Evolutionary conservation across 2,329 filamentous ascomycete species (phyloP).

Genomic region (Zymoseptoria tritici): DNA sequence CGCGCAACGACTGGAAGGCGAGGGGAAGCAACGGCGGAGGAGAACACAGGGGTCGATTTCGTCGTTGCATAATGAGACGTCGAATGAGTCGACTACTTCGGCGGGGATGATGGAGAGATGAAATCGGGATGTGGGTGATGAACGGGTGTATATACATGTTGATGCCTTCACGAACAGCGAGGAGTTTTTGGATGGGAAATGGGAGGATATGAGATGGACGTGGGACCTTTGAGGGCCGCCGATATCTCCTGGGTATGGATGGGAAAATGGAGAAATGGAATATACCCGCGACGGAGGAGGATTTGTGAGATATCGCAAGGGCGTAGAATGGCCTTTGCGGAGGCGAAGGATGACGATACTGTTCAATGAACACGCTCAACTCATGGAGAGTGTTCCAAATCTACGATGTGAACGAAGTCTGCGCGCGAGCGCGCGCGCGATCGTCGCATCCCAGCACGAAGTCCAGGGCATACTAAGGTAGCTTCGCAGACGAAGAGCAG

Average conservation of each 20-base stretch:
- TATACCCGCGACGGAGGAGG: background rate
- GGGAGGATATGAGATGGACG: background rate
- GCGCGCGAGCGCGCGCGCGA: too few species aligned
- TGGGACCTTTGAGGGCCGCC: background rate
- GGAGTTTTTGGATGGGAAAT: background rate
- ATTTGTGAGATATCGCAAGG: background rate
- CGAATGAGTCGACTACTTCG: background rate
- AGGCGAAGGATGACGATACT: background rate
- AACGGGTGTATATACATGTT: background rate
- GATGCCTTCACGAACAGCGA: background rate
- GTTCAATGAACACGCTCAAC: too few species aligned
- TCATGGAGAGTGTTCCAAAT: too few species aligned
- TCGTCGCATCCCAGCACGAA: too few species aligned
- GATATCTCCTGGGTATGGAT: background rate
- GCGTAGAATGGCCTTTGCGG: background rate
- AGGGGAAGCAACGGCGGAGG: slow-evolving; percentile 66
- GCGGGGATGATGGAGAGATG: background rate
- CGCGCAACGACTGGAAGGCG: slow-evolving; percentile 75
- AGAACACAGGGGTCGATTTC: slow-evolving; percentile 34
- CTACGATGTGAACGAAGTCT: too few species aligned
- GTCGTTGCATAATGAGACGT: background rate
- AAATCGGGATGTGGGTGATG: background rate
- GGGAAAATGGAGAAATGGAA: background rate
- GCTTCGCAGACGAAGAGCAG: too few species aligned
- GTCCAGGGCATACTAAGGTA: too few species aligned